phyloP scores from a whole-genome alignment of 176 grass and related monocot species.

The Aegilops umbellulata region DNA sequence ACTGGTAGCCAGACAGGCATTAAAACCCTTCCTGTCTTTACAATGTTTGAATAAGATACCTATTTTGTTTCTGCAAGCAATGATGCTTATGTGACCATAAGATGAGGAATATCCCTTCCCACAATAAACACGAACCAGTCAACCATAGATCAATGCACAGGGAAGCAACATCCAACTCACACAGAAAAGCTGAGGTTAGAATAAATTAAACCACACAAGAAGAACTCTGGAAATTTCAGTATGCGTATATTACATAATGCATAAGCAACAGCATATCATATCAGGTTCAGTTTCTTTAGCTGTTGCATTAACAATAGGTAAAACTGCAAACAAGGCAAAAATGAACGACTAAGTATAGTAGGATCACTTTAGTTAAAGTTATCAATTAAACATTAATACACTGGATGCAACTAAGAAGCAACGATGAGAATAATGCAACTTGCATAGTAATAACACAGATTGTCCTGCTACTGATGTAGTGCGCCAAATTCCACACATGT shows the following conservation, averaged over 20 bases:
- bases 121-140: slow-evolving; percentile 11
- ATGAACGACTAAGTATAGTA: not conserved
- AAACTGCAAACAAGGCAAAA: not conserved
- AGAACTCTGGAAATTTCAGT: not conserved
- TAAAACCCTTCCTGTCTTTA: not conserved
- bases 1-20: not conserved
- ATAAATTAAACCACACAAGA: not conserved
- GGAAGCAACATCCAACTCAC: not conserved
- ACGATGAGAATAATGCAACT: not conserved
- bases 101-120: not conserved
- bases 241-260: not conserved
- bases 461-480: not conserved
- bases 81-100: not conserved
- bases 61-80: not conserved
- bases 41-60: not conserved
- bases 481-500: not conserved
- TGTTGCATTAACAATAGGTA: not conserved
- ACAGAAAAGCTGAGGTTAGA: not conserved
- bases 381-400: not conserved
- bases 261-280: not conserved
- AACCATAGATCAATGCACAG: not conserved
- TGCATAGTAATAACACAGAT: not conserved
- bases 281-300: not conserved
- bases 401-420: slow-evolving; percentile 11
- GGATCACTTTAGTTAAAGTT: not conserved